Conservation (phyloP, 805 yeast species). For the Clavispora santaluciae region DNA sequence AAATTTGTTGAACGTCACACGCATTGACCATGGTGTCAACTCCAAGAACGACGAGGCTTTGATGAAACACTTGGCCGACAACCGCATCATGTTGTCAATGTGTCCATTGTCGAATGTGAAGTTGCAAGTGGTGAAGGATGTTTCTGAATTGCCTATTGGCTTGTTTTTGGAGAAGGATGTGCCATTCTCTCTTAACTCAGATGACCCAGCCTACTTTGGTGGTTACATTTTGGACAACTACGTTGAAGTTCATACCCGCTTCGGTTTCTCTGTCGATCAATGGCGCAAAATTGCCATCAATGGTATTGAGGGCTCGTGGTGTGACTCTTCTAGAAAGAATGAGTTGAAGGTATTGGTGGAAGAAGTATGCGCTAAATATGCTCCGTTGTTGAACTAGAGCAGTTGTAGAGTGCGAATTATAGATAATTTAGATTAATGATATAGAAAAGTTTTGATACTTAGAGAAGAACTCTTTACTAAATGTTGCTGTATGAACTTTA, state of each 20-base stretch:
- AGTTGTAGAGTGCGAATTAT: neutral
- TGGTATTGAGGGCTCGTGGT: slow-evolving; percentile 72
- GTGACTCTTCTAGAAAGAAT: slow-evolving; percentile 50
- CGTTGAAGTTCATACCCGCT: slow-evolving; percentile 56
- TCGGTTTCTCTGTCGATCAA: slow-evolving; percentile 53
- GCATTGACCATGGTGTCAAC: slow-evolving; percentile 81
- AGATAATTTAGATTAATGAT: neutral
- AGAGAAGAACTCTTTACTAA: neutral
- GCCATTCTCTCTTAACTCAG: slow-evolving; percentile 69
- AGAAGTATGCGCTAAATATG: slow-evolving; percentile 36
- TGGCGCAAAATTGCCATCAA: slow-evolving; percentile 65
- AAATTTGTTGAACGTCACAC: slow-evolving; percentile 47
- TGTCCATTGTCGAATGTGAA: slow-evolving; percentile 79
- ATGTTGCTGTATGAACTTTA: too few species aligned
- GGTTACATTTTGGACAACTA: slow-evolving; percentile 81
- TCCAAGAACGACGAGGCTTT: slow-evolving; percentile 51
- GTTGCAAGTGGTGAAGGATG: slow-evolving; percentile 66
- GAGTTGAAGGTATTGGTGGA: slow-evolving; percentile 45
- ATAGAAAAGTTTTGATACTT: neutral
- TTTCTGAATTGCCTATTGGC: slow-evolving; percentile 62
- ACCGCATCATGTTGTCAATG: slow-evolving; percentile 56
- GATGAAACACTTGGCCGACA: slow-evolving; percentile 51
- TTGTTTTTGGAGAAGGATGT: slow-evolving; percentile 56
- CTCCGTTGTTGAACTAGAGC: slow-evolving; percentile 6
- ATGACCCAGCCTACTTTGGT: slow-evolving; percentile 62